Evolutionary conservation across 2,329 filamentous ascomycete genomes (phyloP).

Genomic region (Xylaria sp.): DNA sequence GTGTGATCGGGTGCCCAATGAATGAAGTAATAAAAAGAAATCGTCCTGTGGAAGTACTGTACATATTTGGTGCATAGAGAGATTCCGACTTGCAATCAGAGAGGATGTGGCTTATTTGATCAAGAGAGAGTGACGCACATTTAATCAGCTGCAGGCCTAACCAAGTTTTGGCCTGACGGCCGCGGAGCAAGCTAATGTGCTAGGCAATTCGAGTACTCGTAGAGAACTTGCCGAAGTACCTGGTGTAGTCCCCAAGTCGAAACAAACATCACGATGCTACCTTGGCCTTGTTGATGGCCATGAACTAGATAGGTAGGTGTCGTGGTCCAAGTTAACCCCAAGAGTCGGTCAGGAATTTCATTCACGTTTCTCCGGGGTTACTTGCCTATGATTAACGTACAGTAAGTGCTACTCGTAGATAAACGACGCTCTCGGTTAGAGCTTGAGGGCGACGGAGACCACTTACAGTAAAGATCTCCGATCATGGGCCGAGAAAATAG

Average conservation of each 20-base stretch:
- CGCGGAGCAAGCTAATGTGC: background rate
- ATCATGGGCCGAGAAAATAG: background rate
- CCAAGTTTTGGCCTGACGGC: constrained; percentile 4
- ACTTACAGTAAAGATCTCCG: constrained; percentile 2
- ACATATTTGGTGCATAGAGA: background rate
- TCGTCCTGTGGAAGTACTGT: background rate
- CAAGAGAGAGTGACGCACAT: constrained; percentile 4
- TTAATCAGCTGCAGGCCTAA: constrained; percentile 6
- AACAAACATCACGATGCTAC: background rate
- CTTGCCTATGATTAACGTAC: too few relatives aligned
- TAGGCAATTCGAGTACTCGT: background rate
- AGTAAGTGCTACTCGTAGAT: too few relatives aligned
- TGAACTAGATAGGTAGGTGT: background rate
- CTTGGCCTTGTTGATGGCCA: background rate
- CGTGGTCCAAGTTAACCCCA: background rate
- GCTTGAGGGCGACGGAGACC: background rate
- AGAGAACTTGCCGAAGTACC: background rate
- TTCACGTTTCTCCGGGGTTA: too few relatives aligned
- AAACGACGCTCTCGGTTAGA: too few relatives aligned
- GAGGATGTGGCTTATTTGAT: constrained; percentile 2
- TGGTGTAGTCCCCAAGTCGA: background rate
- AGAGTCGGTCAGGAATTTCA: too few relatives aligned
- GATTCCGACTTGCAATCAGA: background rate
- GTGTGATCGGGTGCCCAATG: background rate
- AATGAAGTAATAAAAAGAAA: constrained; percentile 6